phyloP scores from a whole-genome alignment of 2,329 filamentous ascomycete species.

The Grosmannia huntii region DNA sequence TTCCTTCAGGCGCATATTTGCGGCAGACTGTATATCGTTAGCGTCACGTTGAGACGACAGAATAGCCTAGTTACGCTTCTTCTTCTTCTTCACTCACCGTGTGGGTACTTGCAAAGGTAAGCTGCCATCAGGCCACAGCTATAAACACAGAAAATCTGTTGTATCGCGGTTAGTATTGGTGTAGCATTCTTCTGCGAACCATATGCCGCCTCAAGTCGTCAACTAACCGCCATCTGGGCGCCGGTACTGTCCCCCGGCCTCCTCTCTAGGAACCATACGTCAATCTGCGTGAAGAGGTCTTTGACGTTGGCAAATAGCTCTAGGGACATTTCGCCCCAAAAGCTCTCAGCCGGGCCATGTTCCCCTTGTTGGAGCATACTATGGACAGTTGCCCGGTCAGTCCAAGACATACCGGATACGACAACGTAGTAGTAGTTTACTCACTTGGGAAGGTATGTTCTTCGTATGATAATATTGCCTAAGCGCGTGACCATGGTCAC shows the following conservation, averaged over 20 bases:
- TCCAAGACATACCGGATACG: not conserved
- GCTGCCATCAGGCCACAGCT: slow-evolving; percentile 36
- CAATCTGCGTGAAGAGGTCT: slow-evolving; percentile 32
- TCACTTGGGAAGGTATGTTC: slow-evolving; percentile 46
- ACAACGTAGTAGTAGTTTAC: not conserved
- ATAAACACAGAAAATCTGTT: slow-evolving; percentile 35
- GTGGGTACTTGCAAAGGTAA: slow-evolving; percentile 33
- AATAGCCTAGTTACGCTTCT: too few relatives aligned
- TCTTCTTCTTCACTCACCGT: slow-evolving; percentile 4
- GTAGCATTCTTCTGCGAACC: not conserved
- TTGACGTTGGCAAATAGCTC: slow-evolving; percentile 35
- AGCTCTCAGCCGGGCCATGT: slow-evolving; percentile 16
- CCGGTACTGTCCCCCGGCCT: slow-evolving; percentile 32
- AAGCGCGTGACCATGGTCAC: slow-evolving; percentile 42
- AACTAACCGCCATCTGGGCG: slow-evolving; percentile 33
- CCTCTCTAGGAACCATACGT: slow-evolving; percentile 32
- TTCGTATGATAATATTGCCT: slow-evolving; percentile 43
- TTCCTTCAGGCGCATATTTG: slow-evolving; percentile 27
- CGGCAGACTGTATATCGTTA: slow-evolving; percentile 22
- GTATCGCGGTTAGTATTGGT: not conserved
- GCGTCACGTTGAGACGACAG: not conserved
- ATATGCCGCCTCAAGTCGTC: too few relatives aligned
- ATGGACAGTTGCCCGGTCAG: not conserved
- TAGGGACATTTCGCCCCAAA: slow-evolving; percentile 27
- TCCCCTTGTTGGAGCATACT: slow-evolving; percentile 29